Conservation (phyloP, 495 filamentous ascomycete genomes). For the Aspergillus baeticus region DNA sequence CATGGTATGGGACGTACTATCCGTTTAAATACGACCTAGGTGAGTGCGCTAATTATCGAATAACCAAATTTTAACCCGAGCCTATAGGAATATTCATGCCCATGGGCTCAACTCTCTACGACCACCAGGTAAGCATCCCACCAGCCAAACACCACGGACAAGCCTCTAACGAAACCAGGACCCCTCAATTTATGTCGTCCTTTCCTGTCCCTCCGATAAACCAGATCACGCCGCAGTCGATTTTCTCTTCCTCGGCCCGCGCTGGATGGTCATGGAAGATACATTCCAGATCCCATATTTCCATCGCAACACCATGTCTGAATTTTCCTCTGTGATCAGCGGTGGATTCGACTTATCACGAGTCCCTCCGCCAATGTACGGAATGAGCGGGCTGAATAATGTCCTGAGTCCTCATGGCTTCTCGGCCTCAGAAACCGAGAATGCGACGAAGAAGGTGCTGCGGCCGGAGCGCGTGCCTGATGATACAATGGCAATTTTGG, state of each 20-base stretch:
- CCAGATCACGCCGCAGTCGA: conserved; percentile 6
- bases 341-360: conserved; percentile 1
- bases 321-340: conserved; percentile 7
- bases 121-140: background rate
- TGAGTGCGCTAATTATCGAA: too few relatives aligned
- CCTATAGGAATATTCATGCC: conserved; percentile 7
- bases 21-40: conserved; percentile 8
- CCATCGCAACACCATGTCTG: conserved; percentile 10
- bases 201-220: conserved; percentile 4
- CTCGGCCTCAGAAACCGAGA: background rate
- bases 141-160: background rate
- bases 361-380: conserved; percentile 1
- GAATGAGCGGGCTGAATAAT: conserved; percentile 7
- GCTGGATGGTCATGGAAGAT: conserved; percentile 12
- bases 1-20: conserved; percentile 9
- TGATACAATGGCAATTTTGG: conserved; percentile 6
- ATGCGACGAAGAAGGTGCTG: conserved; percentile 3
- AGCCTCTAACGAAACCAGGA: background rate
- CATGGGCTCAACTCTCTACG: conserved; percentile 7
- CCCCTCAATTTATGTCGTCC: conserved; percentile 3
- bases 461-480: conserved; percentile 4
- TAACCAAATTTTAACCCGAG: background rate
- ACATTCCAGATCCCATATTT: conserved; percentile 8
- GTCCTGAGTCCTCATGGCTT: conserved; percentile 1
- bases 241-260: conserved; percentile 1